Base-by-base conservation (phyloP, 345 rosid genomes). In the Corchorus capsularis region DNA sequence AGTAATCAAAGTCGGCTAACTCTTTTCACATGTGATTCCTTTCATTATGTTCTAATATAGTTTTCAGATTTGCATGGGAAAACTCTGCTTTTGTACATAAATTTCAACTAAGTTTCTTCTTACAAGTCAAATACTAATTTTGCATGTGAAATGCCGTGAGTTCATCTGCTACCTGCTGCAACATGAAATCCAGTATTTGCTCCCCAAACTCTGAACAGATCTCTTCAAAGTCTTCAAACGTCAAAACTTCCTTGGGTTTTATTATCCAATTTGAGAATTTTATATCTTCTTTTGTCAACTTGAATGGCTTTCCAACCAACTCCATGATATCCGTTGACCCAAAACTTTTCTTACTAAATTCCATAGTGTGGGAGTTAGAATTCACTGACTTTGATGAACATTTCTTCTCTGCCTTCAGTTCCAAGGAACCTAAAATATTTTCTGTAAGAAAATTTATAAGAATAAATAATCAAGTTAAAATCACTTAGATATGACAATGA, bases 171-270 rank as follows among this genome's bases (percentile, higher is more conserved):
- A 85, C 63, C 65, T 85, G 86, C 66, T 83, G 75, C 74, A 85
- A 74, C 71, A 85, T 75, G 69, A 78, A 77, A 77, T 86, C 90
- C 50, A 92, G 82, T 67, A 92, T 83, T 59, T 87, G 80, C 71
- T 84, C 85, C 73, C 82, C 94, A 61, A 90, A 66, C 14, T 85
- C 89, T 35, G 55, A 56, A 57, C 88, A 87, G 4, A 88, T 79
- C 20, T 84, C 91, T 86, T 90, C 87, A 71, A 67, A 79, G 75
- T 78, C 84, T 65, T 81, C 81, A 63, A 73, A 82, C 5, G 70
- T 75, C 34, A 80, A 75, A 32, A 56, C 66, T 70, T 77, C 77
- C 32, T 69, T 72, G 5, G 76, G 76, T 43, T 10, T 39, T 52
- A 27, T 27, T 0, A 53, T 32, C 97, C 90, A 92, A 66, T 82